Percentiles rank a stretch among this genome's conserved stretches.
Conservation (phyloP, 1,284 basidiomycete species). For the Vanrija pseudolonga region DNA sequence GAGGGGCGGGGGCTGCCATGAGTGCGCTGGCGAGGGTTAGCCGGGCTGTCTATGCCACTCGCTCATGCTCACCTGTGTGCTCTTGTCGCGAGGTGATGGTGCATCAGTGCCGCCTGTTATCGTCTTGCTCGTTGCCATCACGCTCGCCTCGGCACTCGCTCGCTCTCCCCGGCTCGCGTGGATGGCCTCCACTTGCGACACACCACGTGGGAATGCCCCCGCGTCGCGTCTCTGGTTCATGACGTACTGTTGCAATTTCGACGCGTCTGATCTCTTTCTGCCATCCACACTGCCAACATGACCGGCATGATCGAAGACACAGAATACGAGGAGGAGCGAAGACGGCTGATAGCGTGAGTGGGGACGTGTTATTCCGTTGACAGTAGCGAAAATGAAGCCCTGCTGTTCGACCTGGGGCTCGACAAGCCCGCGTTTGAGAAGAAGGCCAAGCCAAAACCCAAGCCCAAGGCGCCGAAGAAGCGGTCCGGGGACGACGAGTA, state of each 20-base stretch:
- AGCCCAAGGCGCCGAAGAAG: slow-evolving; percentile 3
- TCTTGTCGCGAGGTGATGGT: too few species aligned
- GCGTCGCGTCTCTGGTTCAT: background rate
- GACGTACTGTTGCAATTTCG: background rate
- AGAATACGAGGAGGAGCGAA: slow-evolving; percentile 21
- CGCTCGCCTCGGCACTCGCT: background rate
- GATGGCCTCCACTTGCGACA: background rate
- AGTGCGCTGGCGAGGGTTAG: too few species aligned
- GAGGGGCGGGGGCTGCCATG: too few species aligned
- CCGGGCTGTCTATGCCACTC: too few species aligned
- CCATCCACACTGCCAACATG: background rate
- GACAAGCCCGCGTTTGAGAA: slow-evolving; percentile 3
- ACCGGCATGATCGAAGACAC: background rate
- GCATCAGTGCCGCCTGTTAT: too few species aligned
- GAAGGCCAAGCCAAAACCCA: slow-evolving; percentile 5
- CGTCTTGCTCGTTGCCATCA: background rate
- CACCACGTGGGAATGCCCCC: background rate
- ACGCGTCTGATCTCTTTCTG: background rate
- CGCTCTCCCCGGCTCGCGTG: background rate
- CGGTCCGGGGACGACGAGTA: slow-evolving; percentile 1
- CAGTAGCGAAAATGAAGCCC: slow-evolving; percentile 32
- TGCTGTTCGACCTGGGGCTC: slow-evolving; percentile 35
- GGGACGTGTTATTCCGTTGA: background rate
- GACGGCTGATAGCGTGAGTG: slow-evolving; percentile 32
- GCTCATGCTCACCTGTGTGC: too few species aligned